Evolutionary conservation across 805 yeast species (phyloP).

Genomic region (Yarrowia sp.): DNA sequence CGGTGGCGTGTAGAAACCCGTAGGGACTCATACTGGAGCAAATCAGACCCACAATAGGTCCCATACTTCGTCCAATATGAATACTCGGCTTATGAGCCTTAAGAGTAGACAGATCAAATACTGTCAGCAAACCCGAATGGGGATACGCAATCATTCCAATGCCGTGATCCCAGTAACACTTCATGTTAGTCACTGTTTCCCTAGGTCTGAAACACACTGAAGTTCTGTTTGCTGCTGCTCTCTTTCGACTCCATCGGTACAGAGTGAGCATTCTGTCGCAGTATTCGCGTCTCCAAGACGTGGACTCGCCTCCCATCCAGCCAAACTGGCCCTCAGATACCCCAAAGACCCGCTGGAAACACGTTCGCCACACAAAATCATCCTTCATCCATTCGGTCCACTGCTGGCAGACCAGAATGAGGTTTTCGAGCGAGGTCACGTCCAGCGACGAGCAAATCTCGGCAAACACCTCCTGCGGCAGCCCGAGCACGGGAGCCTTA

Average conservation of each 20-base stretch:
- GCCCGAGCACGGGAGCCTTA: constrained; percentile 6
- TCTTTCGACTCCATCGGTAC: constrained; percentile 21
- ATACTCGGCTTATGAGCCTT: constrained; percentile 19
- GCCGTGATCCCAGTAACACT: constrained; percentile 12
- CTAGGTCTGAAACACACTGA: constrained; percentile 4
- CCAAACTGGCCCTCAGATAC: constrained; percentile 18
- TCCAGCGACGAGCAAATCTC: constrained; percentile 23
- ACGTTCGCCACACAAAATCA: constrained; percentile 26
- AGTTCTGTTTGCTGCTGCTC: constrained; percentile 13
- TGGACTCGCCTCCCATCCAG: constrained; percentile 22
- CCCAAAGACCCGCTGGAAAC: constrained; percentile 22
- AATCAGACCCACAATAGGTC: constrained; percentile 5
- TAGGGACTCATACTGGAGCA: constrained; percentile 15
- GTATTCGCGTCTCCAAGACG: constrained; percentile 23
- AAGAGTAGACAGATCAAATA: constrained; percentile 11
- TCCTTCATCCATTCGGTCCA: constrained; percentile 25
- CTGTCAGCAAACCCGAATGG: neutral
- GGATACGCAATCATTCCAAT: constrained; percentile 19
- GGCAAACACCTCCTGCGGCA: constrained; percentile 22
- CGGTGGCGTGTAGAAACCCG: constrained; percentile 16
- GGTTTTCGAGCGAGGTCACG: constrained; percentile 6
- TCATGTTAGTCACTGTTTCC: constrained; percentile 14
- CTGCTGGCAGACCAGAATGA: constrained; percentile 12
- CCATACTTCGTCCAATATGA: constrained; percentile 18
- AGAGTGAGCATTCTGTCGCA: constrained; percentile 21